phyloP scores from a whole-genome alignment of 2,329 filamentous ascomycete genomes.

The Pezicula neosporulosa region DNA sequence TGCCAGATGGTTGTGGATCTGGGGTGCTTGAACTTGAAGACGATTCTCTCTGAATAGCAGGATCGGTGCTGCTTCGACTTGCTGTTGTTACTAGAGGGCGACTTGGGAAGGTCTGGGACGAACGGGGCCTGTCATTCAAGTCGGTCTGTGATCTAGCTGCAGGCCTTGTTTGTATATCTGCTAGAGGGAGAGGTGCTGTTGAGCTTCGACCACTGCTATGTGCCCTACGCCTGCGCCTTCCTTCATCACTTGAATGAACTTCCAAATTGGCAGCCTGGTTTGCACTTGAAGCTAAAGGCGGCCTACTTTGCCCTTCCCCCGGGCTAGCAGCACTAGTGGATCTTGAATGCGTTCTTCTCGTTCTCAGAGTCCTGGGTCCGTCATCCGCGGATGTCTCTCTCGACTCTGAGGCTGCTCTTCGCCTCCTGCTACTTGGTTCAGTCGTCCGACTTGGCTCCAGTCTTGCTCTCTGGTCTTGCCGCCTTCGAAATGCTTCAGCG shows the following conservation, averaged over 20 bases:
- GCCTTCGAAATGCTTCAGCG: slow-evolving; percentile 78
- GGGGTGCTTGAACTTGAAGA: slow-evolving; percentile 2
- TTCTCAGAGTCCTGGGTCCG: slow-evolving; percentile 14
- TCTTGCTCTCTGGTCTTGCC: slow-evolving; percentile 63
- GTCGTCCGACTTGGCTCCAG: slow-evolving; percentile 42
- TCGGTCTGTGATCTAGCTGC: slow-evolving; percentile 65
- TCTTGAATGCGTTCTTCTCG: slow-evolving; percentile 39
- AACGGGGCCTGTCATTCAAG: slow-evolving; percentile 41
- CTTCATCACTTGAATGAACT: slow-evolving; percentile 43
- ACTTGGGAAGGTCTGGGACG: slow-evolving; percentile 11
- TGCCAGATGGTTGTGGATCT: slow-evolving; percentile 11
- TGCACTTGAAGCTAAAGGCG: slow-evolving; percentile 40
- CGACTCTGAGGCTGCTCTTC: slow-evolving; percentile 23
- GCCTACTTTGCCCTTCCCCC: slow-evolving; percentile 47
- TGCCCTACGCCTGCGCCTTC: slow-evolving; percentile 44
- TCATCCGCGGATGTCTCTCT: slow-evolving; percentile 25
- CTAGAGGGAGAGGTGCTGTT: slow-evolving; percentile 43
- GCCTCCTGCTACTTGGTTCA: slow-evolving; percentile 27
- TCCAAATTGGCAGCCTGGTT: slow-evolving; percentile 44
- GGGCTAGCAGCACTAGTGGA: slow-evolving; percentile 41
- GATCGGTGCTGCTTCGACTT: slow-evolving; percentile 26
- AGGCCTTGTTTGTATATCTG: slow-evolving; percentile 40
- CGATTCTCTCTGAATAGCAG: slow-evolving; percentile 15
- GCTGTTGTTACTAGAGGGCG: slow-evolving; percentile 16
- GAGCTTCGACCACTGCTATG: slow-evolving; percentile 53